These are phyloP conservation scores for Trichosanthes truncata DNA, from an alignment of 306 rosid genomes.

Conservation along the genomic window DNA sequence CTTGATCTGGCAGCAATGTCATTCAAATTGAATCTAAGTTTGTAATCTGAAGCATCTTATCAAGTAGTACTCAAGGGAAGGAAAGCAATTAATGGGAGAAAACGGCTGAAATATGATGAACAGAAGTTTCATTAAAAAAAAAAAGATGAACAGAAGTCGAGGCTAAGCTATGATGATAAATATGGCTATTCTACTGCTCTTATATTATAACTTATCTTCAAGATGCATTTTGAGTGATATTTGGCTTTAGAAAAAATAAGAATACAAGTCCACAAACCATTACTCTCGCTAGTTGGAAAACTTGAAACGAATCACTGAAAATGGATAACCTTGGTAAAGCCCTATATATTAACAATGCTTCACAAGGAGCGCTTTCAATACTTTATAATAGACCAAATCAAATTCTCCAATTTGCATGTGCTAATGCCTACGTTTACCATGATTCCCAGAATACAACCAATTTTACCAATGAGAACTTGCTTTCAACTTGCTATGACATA, in stretches of 20 bases:
- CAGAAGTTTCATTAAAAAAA: no score
- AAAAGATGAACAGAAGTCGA: not conserved
- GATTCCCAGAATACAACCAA: not conserved
- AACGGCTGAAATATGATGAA: not conserved
- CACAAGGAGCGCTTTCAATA: not conserved
- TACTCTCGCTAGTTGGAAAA: not conserved
- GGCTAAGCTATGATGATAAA: not conserved
- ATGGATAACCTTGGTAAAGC: not conserved
- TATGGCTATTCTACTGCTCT: not conserved
- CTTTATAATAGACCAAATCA: not conserved
- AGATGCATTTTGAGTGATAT: not conserved
- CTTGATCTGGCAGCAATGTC: constrained; percentile 48
- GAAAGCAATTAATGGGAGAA: not conserved
- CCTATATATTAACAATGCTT: not conserved
- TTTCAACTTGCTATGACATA: not conserved
- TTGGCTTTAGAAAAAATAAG: not conserved
- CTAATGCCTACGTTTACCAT: not conserved
- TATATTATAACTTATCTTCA: not conserved
- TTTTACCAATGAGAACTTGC: not conserved
- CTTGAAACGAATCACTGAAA: not conserved
- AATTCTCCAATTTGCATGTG: not conserved
- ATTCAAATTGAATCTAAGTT: not conserved
- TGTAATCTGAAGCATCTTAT: constrained; percentile 3
- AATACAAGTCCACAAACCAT: not conserved
- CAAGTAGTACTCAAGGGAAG: constrained; percentile 10